A percentile compares a stretch with the other conserved stretches of the same genome.
These are phyloP conservation scores for Agaricus sinodeliciosus DNA, from an alignment of 768 basidiomycete species.

Conservation along the genomic window DNA sequence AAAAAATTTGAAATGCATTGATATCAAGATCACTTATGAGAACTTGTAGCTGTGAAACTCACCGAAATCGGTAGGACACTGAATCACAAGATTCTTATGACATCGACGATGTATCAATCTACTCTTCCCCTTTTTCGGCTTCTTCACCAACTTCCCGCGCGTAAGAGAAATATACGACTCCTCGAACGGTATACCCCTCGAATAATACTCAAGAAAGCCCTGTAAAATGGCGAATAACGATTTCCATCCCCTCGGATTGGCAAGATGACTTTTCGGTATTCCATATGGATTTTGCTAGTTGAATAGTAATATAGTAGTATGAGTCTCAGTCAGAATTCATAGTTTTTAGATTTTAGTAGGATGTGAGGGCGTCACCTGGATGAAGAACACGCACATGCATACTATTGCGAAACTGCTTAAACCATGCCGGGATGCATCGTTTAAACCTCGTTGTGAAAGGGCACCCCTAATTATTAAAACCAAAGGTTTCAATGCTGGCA, in stretches of 20 bases:
- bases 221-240: slow-evolving; percentile 52
- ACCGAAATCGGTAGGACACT: slow-evolving; percentile 17
- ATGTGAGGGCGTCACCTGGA: slow-evolving; percentile 39
- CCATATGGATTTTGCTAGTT: slow-evolving; percentile 54
- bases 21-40: no score
- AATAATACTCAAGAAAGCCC: slow-evolving; percentile 67
- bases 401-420: slow-evolving; percentile 63
- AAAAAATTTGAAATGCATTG: no score
- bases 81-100: slow-evolving; percentile 25
- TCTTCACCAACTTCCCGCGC: slow-evolving; percentile 24
- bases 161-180: slow-evolving; percentile 33
- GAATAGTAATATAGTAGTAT: neutral
- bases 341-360: no score
- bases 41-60: no score
- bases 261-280: slow-evolving; percentile 37
- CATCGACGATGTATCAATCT: slow-evolving; percentile 21
- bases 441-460: slow-evolving; percentile 48
- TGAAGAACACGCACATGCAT: slow-evolving; percentile 58
- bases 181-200: slow-evolving; percentile 33
- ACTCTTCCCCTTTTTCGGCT: slow-evolving; percentile 15
- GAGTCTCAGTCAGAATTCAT: no score
- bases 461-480: slow-evolving; percentile 60
- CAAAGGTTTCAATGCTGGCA: slow-evolving; percentile 56
- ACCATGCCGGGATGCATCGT: slow-evolving; percentile 57
- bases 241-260: slow-evolving; percentile 39